Base-by-base conservation (phyloP, 1,284 basidiomycete genomes). In the Irpex lacteus region DNA sequence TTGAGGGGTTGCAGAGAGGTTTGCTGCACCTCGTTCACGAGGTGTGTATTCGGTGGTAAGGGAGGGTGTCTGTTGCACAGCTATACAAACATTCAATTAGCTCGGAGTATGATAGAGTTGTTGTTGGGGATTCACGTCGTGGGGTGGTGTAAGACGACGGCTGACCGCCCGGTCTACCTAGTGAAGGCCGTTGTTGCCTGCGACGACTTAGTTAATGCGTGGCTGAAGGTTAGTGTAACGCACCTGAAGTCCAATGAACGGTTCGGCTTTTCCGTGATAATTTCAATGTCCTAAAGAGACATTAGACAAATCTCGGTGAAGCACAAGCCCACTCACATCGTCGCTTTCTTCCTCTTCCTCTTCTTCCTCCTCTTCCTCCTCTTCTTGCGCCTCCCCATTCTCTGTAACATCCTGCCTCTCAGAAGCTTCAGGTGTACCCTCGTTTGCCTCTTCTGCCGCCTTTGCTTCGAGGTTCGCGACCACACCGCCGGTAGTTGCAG, bases 11-110 rank as follows among this genome's bases (percentile, higher is more conserved):
- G 70, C 63, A 21, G 72, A 64, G 5, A 67, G 67, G 60, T 76
- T 76, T 59, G 71, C 65, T 11, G 64, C 83, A 6, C 87, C 89
- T 54, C 94, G 83, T 65, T 92, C 85, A n/a, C 90, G 86, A 6
- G 92, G 93, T 0, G 90, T 95, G 76, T 97, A 96, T 77, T 97
- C 95, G 7, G 95, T 96, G 18, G 94, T 94, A 61, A 95, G 81
- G 64, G 90, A 85, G 0, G 88, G 86, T 56, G 80, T 82, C 8
- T 82, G 80, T 32, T 79, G 70, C 57, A 68, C 67, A 53, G 67
- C 72, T 69, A 59, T 49, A 34, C 2, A 7, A 38, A 18, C 9
- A 47, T 4, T 49, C 57, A 66, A 36, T 66, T 58, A 55, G 9
- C 53, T n/a, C 3, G 11, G 13, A 32, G 52, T 34, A 38, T 6